Conservation (phyloP, 257 asterid genomes). For the Pogostemon cablin region DNA sequence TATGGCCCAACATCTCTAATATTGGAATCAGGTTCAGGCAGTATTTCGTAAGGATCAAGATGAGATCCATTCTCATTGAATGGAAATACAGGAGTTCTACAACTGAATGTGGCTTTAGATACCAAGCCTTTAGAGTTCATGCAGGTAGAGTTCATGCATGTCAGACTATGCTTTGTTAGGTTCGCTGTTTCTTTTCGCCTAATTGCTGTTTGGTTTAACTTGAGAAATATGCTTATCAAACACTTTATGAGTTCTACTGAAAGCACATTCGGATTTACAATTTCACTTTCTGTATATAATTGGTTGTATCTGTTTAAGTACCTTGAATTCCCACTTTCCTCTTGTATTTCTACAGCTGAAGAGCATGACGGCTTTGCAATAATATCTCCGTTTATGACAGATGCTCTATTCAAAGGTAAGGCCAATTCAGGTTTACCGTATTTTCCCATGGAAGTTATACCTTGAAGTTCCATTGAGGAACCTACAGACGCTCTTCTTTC, state of each 20-base stretch:
- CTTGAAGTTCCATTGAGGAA: constrained; percentile 54
- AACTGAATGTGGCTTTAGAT: constrained; percentile 68
- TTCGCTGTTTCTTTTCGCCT: constrained; percentile 56
- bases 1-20: constrained; percentile 78
- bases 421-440: constrained; percentile 31
- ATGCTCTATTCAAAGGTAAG: constrained; percentile 17
- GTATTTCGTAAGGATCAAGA: constrained; percentile 74
- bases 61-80: constrained; percentile 45
- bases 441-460: constrained; percentile 21
- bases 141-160: constrained; percentile 27
- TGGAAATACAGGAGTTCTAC: constrained; percentile 55
- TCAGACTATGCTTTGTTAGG: constrained; percentile 49
- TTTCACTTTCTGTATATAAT: constrained; percentile 42
- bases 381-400: constrained; percentile 15
- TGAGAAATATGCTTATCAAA: constrained; percentile 64
- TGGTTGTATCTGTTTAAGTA: constrained; percentile 34
- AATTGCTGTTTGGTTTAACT: constrained; percentile 51
- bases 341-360: constrained; percentile 43
- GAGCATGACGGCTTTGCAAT: constrained; percentile 23
- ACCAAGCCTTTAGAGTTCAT: constrained; percentile 69
- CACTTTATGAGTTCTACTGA: constrained; percentile 79
- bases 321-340: constrained; percentile 46
- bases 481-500: constrained; percentile 69
- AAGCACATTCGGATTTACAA: constrained; percentile 62
- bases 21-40: constrained; percentile 58